phyloP scores from a whole-genome alignment of 495 filamentous ascomycete species.

The Daldinia grandis region DNA sequence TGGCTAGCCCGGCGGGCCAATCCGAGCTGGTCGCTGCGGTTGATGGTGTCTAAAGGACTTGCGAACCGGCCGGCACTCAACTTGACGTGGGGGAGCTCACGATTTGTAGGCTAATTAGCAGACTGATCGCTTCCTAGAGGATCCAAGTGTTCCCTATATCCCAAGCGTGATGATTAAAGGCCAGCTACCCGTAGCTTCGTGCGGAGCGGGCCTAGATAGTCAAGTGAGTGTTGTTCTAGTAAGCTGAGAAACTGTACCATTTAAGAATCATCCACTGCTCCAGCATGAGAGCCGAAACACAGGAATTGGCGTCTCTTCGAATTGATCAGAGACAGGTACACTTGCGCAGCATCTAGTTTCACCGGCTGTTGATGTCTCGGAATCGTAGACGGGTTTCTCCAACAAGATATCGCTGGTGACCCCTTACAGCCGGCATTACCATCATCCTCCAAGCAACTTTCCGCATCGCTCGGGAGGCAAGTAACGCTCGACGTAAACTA shows the following conservation, averaged over 20 bases:
- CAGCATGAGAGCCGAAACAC: conserved; percentile 19
- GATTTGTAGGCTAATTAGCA: conserved; percentile 25
- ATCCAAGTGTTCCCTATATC: conserved; percentile 9
- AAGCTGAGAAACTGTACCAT: background rate
- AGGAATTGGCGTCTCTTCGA: conserved; percentile 1
- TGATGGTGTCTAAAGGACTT: conserved; percentile 26
- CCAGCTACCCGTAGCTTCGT: conserved; percentile 1
- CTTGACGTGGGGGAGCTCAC: conserved; percentile 22
- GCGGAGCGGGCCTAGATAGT: background rate
- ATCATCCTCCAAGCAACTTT: conserved; percentile 5
- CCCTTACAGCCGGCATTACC: background rate
- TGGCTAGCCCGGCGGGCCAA: conserved; percentile 26
- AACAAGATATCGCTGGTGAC: conserved; percentile 7
- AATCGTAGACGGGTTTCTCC: conserved; percentile 10
- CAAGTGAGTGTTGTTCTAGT: background rate
- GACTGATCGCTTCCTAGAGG: conserved; percentile 22
- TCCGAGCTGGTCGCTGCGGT: conserved; percentile 18
- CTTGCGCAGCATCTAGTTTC: conserved; percentile 14
- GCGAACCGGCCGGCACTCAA: conserved; percentile 28
- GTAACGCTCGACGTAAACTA: conserved; percentile 3
- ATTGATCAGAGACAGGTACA: conserved; percentile 12
- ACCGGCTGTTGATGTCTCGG: conserved; percentile 30
- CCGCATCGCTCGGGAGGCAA: conserved; percentile 1
- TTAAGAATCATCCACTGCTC: background rate
- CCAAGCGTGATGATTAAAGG: background rate